A percentile compares a stretch with the other conserved stretches of the same genome.
phyloP scores from a whole-genome alignment of 257 asterid species.

The Perilla frutescens region DNA sequence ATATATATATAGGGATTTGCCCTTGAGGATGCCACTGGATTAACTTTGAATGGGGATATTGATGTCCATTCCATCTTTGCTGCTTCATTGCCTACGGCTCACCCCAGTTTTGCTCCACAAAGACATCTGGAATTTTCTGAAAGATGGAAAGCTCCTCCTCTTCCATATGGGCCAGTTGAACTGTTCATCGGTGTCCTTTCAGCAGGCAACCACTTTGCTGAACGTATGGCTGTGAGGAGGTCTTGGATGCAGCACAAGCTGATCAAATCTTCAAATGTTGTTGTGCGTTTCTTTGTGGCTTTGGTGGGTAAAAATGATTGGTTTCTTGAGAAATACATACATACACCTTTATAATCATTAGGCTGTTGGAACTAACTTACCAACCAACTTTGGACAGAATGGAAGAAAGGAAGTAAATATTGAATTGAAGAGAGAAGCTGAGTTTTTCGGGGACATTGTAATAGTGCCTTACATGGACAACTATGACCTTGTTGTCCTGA shows the following conservation, averaged over 20 bases:
- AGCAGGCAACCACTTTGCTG: slow-evolving; percentile 97
- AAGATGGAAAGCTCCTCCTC: slow-evolving; percentile 84
- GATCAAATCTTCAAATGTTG: slow-evolving; percentile 71
- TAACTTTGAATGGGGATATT: slow-evolving; percentile 77
- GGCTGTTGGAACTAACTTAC: slow-evolving; percentile 37
- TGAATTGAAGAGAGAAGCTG: slow-evolving; percentile 89
- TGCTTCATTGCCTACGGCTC: slow-evolving; percentile 88
- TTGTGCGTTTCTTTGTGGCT: slow-evolving; percentile 94
- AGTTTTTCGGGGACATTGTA: slow-evolving; percentile 89
- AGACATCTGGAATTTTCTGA: slow-evolving; percentile 82
- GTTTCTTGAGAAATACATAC: slow-evolving; percentile 11
- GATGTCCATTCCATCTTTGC: slow-evolving; percentile 78
- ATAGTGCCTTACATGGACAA: slow-evolving; percentile 93
- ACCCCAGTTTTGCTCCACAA: slow-evolving; percentile 95
- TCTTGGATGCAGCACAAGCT: slow-evolving; percentile 94
- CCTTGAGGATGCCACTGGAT: slow-evolving; percentile 96
- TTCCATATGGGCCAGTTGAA: slow-evolving; percentile 62
- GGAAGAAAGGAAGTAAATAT: slow-evolving; percentile 77
- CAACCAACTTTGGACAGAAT: slow-evolving; percentile 52
- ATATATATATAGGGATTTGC: slow-evolving; percentile 72
- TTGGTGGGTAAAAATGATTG: slow-evolving; percentile 58
- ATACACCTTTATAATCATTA: not conserved
- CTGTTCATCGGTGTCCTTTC: slow-evolving; percentile 92
- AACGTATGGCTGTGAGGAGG: slow-evolving; percentile 92
- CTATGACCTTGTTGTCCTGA: slow-evolving; percentile 92